Evolutionary conservation across 179 eudicot species (phyloP).

Genomic region (Actinidia polygama): DNA sequence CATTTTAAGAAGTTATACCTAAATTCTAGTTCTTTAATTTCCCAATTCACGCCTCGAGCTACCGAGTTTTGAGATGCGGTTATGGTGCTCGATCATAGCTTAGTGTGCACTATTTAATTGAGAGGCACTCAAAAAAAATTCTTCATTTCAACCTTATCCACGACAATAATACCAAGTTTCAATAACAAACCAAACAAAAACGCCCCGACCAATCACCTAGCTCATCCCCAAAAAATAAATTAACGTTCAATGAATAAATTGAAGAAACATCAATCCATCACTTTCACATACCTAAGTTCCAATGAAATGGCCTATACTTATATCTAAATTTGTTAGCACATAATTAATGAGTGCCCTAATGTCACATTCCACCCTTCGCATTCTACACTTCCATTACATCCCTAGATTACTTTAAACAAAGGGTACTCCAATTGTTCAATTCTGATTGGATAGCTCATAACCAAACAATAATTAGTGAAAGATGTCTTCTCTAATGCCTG

Average conservation of each 20-base stretch:
- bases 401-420: not conserved
- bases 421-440: not conserved
- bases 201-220: not conserved
- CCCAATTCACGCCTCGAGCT: not conserved
- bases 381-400: conserved; percentile 11
- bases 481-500: too few species aligned
- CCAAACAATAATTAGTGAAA: too few species aligned
- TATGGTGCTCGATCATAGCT: not conserved
- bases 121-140: not conserved
- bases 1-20: not conserved
- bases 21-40: not conserved
- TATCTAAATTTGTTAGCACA: not conserved
- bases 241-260: not conserved
- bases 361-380: conserved; percentile 19
- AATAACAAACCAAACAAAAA: not conserved
- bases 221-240: not conserved
- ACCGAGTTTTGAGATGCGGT: not conserved
- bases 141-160: not conserved
- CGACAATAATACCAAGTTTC: not conserved
- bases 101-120: not conserved
- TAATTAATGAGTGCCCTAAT: not conserved
- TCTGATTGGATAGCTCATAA: not conserved
- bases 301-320: conserved; percentile 21
- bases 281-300: conserved; percentile 17
- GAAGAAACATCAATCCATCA: not conserved